Conservation (phyloP, 768 basidiomycete species). For the Gymnopilus junonius region DNA sequence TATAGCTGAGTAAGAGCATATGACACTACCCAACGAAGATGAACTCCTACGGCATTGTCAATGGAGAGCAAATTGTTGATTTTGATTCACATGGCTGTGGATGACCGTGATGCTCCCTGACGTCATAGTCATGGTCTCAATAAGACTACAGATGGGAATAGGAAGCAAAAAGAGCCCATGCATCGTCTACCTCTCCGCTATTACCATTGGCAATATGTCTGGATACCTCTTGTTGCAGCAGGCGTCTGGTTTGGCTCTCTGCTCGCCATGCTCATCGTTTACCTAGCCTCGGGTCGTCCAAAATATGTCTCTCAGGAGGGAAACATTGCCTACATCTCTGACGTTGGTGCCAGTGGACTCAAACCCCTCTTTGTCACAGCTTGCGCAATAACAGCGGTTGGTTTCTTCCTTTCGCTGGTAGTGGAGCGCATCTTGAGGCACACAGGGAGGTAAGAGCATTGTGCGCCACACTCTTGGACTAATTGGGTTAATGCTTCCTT, state of each 20-base stretch:
- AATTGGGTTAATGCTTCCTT: constrained; percentile 3
- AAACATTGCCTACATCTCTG: constrained; percentile 75
- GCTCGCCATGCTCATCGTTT: constrained; percentile 72
- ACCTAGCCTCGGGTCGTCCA: constrained; percentile 68
- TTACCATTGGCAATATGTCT: constrained; percentile 63
- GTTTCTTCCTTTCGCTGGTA: constrained; percentile 62
- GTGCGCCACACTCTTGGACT: constrained; percentile 3
- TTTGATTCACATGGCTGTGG: constrained; percentile 4
- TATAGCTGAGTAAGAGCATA: background rate
- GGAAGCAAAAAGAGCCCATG: background rate
- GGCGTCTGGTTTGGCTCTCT: constrained; percentile 73
- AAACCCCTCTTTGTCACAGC: constrained; percentile 79
- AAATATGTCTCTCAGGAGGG: constrained; percentile 60
- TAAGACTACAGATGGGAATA: background rate
- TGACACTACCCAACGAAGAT: no score
- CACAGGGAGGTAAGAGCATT: constrained; percentile 51
- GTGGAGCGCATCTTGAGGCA: constrained; percentile 71
- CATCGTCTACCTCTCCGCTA: constrained; percentile 30
- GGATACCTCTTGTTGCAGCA: constrained; percentile 63
- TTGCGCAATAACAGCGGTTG: constrained; percentile 62
- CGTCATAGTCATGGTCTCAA: background rate
- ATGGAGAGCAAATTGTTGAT: no score
- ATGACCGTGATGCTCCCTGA: background rate
- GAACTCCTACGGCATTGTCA: no score
- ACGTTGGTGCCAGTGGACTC: constrained; percentile 72